These are phyloP conservation scores for Phytopythium aichiense DNA, from an alignment of 352 stramenopile genomes.

Conservation along the genomic window DNA sequence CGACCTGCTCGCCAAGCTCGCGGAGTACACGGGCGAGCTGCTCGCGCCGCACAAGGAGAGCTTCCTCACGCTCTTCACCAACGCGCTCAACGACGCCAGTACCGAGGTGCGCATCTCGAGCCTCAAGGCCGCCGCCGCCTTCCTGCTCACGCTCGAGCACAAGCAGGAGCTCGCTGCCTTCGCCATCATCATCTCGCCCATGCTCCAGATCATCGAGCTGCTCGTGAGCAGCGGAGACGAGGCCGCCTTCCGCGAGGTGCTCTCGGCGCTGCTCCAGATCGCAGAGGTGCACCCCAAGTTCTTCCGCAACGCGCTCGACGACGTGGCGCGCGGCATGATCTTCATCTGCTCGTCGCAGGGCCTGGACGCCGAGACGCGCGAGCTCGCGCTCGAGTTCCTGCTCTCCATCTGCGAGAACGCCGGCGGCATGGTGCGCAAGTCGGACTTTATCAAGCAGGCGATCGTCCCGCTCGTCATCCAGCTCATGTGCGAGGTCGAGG, in stretches of 20 bases:
- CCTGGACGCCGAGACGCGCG: constrained; percentile 67
- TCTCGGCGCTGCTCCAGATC: constrained; percentile 70
- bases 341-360: constrained; percentile 61
- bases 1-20: constrained; percentile 69
- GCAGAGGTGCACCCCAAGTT: constrained; percentile 80
- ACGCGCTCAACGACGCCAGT: constrained; percentile 59
- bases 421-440: constrained; percentile 81
- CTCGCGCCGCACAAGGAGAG: constrained; percentile 73
- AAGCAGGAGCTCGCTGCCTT: constrained; percentile 66
- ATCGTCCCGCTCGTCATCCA: constrained; percentile 73
- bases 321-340: constrained; percentile 76
- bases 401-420: constrained; percentile 78
- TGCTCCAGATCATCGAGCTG: constrained; percentile 75
- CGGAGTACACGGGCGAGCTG: constrained; percentile 62
- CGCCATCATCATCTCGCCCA: constrained; percentile 58
- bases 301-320: constrained; percentile 67
- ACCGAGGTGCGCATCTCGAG: constrained; percentile 64
- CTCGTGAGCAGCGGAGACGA: constrained; percentile 62
- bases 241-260: constrained; percentile 59
- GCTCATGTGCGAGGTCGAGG: constrained; percentile 78
- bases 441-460: constrained; percentile 48
- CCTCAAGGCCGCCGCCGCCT: constrained; percentile 66
- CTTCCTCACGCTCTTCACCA: constrained; percentile 77
- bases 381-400: constrained; percentile 80
- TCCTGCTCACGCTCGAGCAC: constrained; percentile 73